These are phyloP conservation scores for Aspergillus tanneri DNA, from an alignment of 2,329 filamentous ascomycete genomes.

Conservation along the genomic window DNA sequence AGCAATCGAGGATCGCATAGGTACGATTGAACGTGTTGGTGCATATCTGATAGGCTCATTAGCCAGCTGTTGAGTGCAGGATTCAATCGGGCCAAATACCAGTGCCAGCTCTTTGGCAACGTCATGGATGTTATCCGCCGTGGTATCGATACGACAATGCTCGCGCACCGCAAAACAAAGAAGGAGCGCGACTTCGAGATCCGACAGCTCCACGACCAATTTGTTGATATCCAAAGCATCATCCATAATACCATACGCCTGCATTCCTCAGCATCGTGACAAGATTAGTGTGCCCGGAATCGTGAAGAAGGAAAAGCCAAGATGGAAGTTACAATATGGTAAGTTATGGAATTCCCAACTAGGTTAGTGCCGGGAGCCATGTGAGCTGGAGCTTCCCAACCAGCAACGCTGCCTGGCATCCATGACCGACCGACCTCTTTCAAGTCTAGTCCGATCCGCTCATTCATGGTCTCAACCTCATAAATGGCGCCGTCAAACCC, in stretches of 20 bases:
- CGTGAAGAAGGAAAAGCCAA: background rate
- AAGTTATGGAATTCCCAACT: slow-evolving; percentile 3
- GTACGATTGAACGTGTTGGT: slow-evolving; percentile 70
- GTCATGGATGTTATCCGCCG: slow-evolving; percentile 60
- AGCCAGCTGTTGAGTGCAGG: background rate
- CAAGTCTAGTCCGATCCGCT: background rate
- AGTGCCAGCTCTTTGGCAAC: slow-evolving; percentile 73
- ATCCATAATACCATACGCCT: slow-evolving; percentile 14
- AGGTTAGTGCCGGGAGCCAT: slow-evolving; percentile 16
- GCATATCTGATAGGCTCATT: slow-evolving; percentile 56
- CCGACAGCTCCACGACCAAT: slow-evolving; percentile 75
- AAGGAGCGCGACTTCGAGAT: slow-evolving; percentile 82
- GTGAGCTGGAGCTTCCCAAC: slow-evolving; percentile 14
- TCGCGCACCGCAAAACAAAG: slow-evolving; percentile 78
- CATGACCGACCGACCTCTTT: slow-evolving; percentile 6
- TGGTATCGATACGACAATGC: slow-evolving; percentile 84
- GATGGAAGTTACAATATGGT: background rate
- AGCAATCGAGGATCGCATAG: slow-evolving; percentile 70
- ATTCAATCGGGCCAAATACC: slow-evolving; percentile 44
- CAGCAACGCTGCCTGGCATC: slow-evolving; percentile 1
- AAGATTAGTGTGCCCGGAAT: background rate
- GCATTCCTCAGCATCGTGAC: background rate
- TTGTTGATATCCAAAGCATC: slow-evolving; percentile 52
- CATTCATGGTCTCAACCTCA: background rate
- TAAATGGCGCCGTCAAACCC: slow-evolving; percentile 57